A percentile compares a stretch with the other conserved stretches of the same genome.
Evolutionary conservation across 192 early-diverging fungal genomes (phyloP).

Genomic region (Oehlia diaphana): DNA sequence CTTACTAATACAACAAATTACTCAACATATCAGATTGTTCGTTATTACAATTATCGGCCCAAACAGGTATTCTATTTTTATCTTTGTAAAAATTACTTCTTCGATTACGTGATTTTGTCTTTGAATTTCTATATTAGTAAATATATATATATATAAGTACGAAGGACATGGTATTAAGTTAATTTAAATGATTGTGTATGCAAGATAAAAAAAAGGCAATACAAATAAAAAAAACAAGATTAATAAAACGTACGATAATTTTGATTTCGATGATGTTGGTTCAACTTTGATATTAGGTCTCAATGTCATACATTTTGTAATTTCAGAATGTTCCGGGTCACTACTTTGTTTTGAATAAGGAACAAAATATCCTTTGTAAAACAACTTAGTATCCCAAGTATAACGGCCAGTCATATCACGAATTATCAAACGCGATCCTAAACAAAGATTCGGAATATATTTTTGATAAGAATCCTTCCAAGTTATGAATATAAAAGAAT

Average conservation of each 20-base stretch:
- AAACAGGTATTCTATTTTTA: constrained; percentile 38
- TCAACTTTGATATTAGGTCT: constrained; percentile 35
- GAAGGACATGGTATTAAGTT: background rate
- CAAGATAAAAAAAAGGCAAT: too few species aligned
- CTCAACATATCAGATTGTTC: constrained; percentile 54
- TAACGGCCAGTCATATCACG: background rate
- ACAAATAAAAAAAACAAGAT: background rate
- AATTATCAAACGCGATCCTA: background rate
- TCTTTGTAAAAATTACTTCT: constrained; percentile 36
- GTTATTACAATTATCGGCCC: constrained; percentile 36
- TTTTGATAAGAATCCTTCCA: background rate
- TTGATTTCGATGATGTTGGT: background rate
- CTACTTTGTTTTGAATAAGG: background rate
- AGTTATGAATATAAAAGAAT: background rate
- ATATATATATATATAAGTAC: background rate
- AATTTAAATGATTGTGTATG: background rate
- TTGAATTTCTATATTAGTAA: background rate
- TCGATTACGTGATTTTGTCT: constrained; percentile 31
- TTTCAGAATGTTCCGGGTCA: constrained; percentile 1
- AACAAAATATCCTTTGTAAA: constrained; percentile 49
- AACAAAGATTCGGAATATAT: background rate
- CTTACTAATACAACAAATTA: constrained; percentile 53
- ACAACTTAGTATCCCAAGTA: constrained; percentile 74
- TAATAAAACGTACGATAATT: constrained; percentile 19
- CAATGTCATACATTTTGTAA: constrained; percentile 36